A percentile compares a stretch with the other conserved stretches of the same genome.
These are phyloP conservation scores for Falciphora oryzae DNA, from an alignment of 2,329 filamentous ascomycete genomes.

Conservation along the genomic window DNA sequence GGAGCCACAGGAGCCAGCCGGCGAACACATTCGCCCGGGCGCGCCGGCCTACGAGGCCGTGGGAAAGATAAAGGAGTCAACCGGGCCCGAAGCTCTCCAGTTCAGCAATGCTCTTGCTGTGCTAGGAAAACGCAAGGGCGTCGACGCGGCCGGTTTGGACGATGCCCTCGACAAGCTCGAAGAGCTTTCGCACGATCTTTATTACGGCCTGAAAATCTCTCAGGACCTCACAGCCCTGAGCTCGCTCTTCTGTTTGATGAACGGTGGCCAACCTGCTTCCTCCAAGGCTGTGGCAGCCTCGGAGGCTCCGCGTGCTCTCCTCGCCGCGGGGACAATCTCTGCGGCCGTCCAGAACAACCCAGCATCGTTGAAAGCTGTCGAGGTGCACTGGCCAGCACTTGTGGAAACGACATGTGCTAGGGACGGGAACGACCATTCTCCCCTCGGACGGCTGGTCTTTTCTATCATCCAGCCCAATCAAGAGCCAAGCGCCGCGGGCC, in stretches of 20 bases:
- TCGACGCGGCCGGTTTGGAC: conserved; percentile 32
- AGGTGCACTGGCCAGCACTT: conserved; percentile 39
- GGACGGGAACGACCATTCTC: background rate
- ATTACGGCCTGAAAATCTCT: conserved; percentile 59
- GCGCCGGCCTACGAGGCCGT: conserved; percentile 52
- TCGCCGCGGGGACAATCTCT: conserved; percentile 52
- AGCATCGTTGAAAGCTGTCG: conserved; percentile 48
- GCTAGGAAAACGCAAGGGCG: conserved; percentile 34
- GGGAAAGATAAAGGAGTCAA: conserved; percentile 51
- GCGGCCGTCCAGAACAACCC: conserved; percentile 61
- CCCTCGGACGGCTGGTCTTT: conserved; percentile 35
- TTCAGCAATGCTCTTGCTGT: conserved; percentile 44
- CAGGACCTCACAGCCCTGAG: conserved; percentile 48
- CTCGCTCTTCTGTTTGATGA: conserved; percentile 52
- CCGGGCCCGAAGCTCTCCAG: conserved; percentile 30
- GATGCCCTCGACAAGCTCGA: conserved; percentile 51
- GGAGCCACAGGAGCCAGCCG: conserved; percentile 24
- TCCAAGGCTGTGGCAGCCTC: conserved; percentile 16
- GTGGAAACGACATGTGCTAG: conserved; percentile 32
- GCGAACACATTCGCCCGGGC: conserved; percentile 35
- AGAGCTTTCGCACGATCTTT: conserved; percentile 63
- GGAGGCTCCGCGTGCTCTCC: conserved; percentile 31
- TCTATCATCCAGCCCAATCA: conserved; percentile 27
- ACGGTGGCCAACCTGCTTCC: conserved; percentile 10
- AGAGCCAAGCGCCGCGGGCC: background rate